Conservation (phyloP, 768 basidiomycete genomes). For the Agrocybe praecox region DNA sequence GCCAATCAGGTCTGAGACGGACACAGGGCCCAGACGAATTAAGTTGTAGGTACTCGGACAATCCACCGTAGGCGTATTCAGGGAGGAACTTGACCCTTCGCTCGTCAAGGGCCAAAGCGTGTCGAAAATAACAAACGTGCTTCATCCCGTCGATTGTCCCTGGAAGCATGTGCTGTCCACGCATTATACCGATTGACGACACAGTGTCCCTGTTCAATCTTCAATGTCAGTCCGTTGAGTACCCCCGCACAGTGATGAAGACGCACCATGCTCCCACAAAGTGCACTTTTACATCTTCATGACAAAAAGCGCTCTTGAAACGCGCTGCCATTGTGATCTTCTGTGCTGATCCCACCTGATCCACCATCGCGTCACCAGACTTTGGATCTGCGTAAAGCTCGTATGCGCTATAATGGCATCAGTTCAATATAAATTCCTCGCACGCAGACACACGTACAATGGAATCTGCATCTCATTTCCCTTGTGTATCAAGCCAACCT, state of each 20-base stretch:
- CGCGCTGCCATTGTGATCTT: slow-evolving; percentile 6
- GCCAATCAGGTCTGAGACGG: too few relatives aligned
- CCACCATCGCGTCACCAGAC: neutral
- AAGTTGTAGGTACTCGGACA: neutral
- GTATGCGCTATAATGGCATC: slow-evolving; percentile 13
- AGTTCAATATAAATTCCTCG: neutral
- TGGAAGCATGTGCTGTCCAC: slow-evolving; percentile 27
- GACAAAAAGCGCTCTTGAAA: slow-evolving; percentile 22
- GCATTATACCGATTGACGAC: slow-evolving; percentile 42
- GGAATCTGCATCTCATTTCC: slow-evolving; percentile 39
- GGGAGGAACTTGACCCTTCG: slow-evolving; percentile 49
- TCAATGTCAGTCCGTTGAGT: too few relatives aligned
- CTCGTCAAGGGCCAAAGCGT: slow-evolving; percentile 51
- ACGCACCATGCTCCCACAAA: slow-evolving; percentile 47
- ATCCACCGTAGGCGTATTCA: slow-evolving; percentile 35
- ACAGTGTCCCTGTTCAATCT: slow-evolving; percentile 42
- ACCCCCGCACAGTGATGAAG: neutral
- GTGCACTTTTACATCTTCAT: slow-evolving; percentile 34
- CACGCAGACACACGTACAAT: slow-evolving; percentile 7
- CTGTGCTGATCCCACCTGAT: neutral
- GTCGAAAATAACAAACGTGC: slow-evolving; percentile 44
- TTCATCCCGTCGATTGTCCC: slow-evolving; percentile 22
- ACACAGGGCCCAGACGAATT: neutral
- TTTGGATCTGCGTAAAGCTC: slow-evolving; percentile 12
- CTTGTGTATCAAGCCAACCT: slow-evolving; percentile 45